Evolutionary conservation across 257 asterid species (phyloP), one percentile per base, ranked within the genome.

Genomic region (Linderniella brevidens): DNA sequence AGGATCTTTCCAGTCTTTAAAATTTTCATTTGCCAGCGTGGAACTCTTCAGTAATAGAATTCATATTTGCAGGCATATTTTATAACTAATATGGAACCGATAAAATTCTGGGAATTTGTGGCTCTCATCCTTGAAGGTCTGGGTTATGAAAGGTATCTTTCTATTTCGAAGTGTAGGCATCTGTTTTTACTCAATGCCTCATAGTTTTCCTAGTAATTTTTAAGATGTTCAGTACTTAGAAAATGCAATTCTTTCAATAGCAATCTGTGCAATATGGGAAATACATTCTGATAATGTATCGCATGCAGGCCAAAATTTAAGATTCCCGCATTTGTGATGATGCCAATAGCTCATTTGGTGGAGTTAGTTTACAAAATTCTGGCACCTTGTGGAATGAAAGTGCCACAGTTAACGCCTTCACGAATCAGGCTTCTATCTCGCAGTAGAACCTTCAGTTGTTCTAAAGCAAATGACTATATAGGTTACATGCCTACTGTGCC

Each of bases 61-160:
- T 55, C 64, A n/a, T 49, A 64, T 51, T 54, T 68, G 82, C 96
- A 90, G 99, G 99, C 94, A 57, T 90, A 74, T 77, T 90, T 90
- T 70, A 66, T 90, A 43, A 90, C 99, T 51, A 90, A 90, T 55
- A 62, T 54, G 68, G 99, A 85, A 67, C 76, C 85, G 45, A 71
- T 85, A 58, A 81, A 90, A 57, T 90, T 90, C 61, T 90, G 99
- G 99, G 96, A 85, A 70, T 90, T 90, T 61, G 62, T 81, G 55
- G 72, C 96, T 29, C 78, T 77, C 57, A 75, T 85, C 56, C 94
- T 90, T 61, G 96, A 81, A 79, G 96, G 83, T 42, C 83, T 79
- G 62, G 93, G 93, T 54, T 82, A 79, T 50, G 68, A 65, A 62
- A 79, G 92, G 94, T 82, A 69, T 41, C 52, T 14, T 58, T 52